Base-by-base conservation (phyloP, 805 yeast genomes). In the Kluyveromyces aestuarii region DNA sequence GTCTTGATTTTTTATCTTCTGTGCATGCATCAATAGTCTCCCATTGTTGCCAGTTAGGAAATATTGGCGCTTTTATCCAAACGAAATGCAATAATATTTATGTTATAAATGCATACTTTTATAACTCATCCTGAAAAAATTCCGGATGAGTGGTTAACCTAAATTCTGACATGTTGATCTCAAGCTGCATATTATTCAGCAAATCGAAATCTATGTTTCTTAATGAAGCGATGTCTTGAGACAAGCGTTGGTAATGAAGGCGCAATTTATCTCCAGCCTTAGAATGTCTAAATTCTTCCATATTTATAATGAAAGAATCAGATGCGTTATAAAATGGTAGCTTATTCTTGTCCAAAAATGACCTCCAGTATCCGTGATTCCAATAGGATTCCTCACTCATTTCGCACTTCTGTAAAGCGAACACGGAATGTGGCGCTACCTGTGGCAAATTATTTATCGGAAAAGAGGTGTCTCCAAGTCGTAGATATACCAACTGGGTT, bases 351-450 rank as follows among this genome's bases (percentile, higher is more conserved):
- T 72, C 71, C 40, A 91, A 69, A 25, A 75, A 73, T 2, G 73
- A 72, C 50, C 78, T 70, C 99, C 99, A 91, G 64, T 87, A 91
- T 0, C 97, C 98, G 52, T 80, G 77, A 58, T 88, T 84, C 99
- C 98, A 93, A 68, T 91, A 93, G 63, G 74, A 87, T 0, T 91
- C 95, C 4, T 61, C 66, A 0, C 48, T 37, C 90, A 81, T 96
- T 82, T 85, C 38, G 95, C 96, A 0, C 87, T 79, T 62, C 77
- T 87, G 1, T 90, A 63, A 40, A n/a, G 55, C 96, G 60, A 90
- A 90, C 1, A 95, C 87, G 0, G 91, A 87, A 43, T 82, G 70
- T 8, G 40, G 18, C n/a, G 4, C 11, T 37, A 37, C 6, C n/a
- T 37, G n/a, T 7, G 40, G 21, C 13, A 37, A 10, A 17, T 37